Evolutionary conservation across 192 early-diverging fungal genomes (phyloP).

Genomic region (Phycomyces nitens): DNA sequence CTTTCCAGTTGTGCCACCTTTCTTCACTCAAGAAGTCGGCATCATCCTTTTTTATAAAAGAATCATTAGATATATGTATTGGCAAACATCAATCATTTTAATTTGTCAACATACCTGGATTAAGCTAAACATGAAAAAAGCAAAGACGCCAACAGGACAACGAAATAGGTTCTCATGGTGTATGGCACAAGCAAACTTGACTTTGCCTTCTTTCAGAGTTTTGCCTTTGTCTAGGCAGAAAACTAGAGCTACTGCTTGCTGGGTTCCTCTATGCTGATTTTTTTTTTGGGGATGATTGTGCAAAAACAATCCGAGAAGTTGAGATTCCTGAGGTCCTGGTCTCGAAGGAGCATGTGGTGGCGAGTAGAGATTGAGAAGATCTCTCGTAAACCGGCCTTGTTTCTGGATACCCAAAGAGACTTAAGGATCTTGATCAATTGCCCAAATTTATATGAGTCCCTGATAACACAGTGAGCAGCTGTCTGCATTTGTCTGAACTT

Average conservation of each 20-base stretch:
- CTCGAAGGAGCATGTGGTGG: conserved; percentile 2
- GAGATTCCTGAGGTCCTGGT: neutral
- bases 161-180: neutral
- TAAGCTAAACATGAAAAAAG: neutral
- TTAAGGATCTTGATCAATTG: neutral
- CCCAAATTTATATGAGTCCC: neutral
- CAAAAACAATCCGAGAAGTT: neutral
- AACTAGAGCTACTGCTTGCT: neutral
- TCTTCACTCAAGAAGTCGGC: neutral
- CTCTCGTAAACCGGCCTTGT: neutral
- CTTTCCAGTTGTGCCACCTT: neutral
- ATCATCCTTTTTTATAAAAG: neutral
- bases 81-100: neutral
- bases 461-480: neutral
- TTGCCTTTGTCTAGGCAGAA: neutral
- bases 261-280: neutral
- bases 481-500: neutral
- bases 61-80: neutral
- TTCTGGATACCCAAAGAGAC: neutral
- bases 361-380: neutral
- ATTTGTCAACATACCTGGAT: neutral
- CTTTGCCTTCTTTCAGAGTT: neutral
- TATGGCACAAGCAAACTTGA: neutral
- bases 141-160: neutral
- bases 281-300: neutral